Conservation (phyloP, 176 grass and related monocot genomes). For the Triticum turgidum region DNA sequence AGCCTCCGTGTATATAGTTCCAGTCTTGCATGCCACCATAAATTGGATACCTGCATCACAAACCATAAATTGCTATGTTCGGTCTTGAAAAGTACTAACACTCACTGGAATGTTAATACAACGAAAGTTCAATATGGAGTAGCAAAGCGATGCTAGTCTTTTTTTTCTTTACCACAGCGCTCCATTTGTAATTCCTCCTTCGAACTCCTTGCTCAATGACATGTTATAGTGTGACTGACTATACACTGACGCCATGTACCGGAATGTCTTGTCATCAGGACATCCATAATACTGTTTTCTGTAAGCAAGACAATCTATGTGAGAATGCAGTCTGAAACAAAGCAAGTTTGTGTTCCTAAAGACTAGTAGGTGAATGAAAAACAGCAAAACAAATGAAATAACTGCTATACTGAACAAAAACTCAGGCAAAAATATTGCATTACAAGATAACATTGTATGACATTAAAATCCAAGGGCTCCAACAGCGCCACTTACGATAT, state of each 20-base stretch:
- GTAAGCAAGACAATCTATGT: constrained; percentile 42
- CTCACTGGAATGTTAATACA: background rate
- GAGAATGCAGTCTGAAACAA: constrained; percentile 27
- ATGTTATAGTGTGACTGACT: constrained; percentile 89
- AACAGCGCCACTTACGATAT: background rate
- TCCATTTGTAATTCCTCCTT: constrained; percentile 90
- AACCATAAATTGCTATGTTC: constrained; percentile 24
- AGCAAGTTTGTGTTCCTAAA: constrained; percentile 9
- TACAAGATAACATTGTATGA: constrained; percentile 7
- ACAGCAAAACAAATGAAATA: too few species aligned
- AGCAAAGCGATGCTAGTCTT: background rate
- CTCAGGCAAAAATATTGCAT: background rate
- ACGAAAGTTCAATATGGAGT: background rate
- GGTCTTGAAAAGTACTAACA: background rate
- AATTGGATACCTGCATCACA: constrained; percentile 84
- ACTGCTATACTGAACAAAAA: too few species aligned
- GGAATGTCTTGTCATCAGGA: constrained; percentile 86
- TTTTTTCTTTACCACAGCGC: constrained; percentile 65
- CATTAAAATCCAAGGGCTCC: background rate
- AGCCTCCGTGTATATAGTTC: constrained; percentile 96
- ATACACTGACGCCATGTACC: constrained; percentile 83
- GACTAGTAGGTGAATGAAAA: background rate
- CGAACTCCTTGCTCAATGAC: constrained; percentile 96
- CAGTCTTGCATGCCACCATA: constrained; percentile 99
- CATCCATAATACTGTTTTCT: constrained; percentile 86